These are phyloP conservation scores for Rhizopus sp. DNA, from an alignment of 371 early-diverging fungal genomes.

Conservation along the genomic window DNA sequence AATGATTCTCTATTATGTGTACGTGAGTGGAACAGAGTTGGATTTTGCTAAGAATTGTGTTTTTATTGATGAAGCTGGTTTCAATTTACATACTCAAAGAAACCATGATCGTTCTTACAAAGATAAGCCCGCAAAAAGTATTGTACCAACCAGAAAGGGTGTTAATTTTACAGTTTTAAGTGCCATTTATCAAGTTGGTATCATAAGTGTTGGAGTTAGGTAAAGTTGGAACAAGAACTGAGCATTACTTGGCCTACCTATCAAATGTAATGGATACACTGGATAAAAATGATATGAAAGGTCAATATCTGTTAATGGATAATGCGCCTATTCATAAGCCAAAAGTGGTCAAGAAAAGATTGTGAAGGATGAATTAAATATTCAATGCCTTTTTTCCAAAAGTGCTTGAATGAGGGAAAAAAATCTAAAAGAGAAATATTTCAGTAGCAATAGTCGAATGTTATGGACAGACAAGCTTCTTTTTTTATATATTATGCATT, in stretches of 20 bases:
- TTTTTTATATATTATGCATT: too few species aligned
- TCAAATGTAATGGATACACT: slow-evolving; percentile 18
- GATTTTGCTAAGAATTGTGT: slow-evolving; percentile 20
- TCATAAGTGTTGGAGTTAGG: slow-evolving; percentile 19
- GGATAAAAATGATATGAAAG: slow-evolving; percentile 18
- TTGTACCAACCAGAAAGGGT: slow-evolving; percentile 16
- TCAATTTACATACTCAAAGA: slow-evolving; percentile 15
- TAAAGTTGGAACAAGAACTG: slow-evolving; percentile 16
- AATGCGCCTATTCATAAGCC: background rate
- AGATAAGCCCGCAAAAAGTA: slow-evolving; percentile 13
- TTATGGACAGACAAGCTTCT: too few species aligned
- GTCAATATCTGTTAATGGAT: slow-evolving; percentile 4
- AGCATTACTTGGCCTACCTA: slow-evolving; percentile 15
- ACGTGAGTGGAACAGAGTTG: slow-evolving; percentile 13
- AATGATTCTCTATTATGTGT: slow-evolving; percentile 19
- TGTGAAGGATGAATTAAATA: slow-evolving; percentile 11
- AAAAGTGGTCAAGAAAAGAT: slow-evolving; percentile 2
- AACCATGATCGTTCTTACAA: slow-evolving; percentile 17
- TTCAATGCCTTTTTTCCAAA: slow-evolving; percentile 17
- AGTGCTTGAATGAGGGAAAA: too few species aligned
- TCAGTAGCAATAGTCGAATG: too few species aligned
- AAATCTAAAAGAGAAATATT: too few species aligned
- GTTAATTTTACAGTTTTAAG: slow-evolving; percentile 11
- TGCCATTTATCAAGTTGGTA: slow-evolving; percentile 12
- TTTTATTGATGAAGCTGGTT: slow-evolving; percentile 25